A percentile compares a stretch with the other conserved stretches of the same genome.
phyloP scores from a whole-genome alignment of 345 rosid genomes.

The Eutrema japonicum region DNA sequence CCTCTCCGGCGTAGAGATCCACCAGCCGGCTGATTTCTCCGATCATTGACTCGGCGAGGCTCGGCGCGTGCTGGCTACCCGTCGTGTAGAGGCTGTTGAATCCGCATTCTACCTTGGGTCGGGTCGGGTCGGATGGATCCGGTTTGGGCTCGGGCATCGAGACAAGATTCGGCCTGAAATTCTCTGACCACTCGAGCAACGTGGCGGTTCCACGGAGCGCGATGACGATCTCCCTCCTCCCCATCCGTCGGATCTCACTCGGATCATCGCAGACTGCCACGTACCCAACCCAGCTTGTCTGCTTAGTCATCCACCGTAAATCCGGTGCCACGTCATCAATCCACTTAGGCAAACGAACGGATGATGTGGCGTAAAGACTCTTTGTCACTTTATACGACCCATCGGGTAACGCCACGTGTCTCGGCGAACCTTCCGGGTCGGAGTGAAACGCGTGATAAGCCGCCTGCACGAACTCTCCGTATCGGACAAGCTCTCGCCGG shows the following conservation, averaged over 20 bases:
- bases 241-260: constrained; percentile 90
- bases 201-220: constrained; percentile 94
- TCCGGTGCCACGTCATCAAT: constrained; percentile 83
- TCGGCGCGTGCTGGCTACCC: constrained; percentile 51
- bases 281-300: constrained; percentile 93
- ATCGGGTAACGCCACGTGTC: constrained; percentile 70
- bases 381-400: constrained; percentile 73
- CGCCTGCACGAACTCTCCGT: constrained; percentile 56
- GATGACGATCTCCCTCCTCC: constrained; percentile 89
- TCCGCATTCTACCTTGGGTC: constrained; percentile 81
- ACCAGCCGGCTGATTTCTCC: constrained; percentile 59
- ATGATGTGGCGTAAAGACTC: constrained; percentile 86
- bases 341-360: constrained; percentile 84
- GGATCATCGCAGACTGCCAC: constrained; percentile 88
- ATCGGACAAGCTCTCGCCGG: constrained; percentile 54
- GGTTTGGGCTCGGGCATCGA: constrained; percentile 40
- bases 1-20: constrained; percentile 65
- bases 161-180: constrained; percentile 67
- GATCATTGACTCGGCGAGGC: constrained; percentile 61
- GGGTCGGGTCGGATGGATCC: constrained; percentile 30
- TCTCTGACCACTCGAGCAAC: constrained; percentile 96
- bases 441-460: constrained; percentile 72
- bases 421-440: constrained; percentile 60
- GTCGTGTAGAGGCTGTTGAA: constrained; percentile 78
- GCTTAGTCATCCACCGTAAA: constrained; percentile 91